Evolutionary conservation across 495 filamentous ascomycete genomes (phyloP), one percentile per base, ranked within the genome.

Genomic region (Aspergillus funiculosus): DNA sequence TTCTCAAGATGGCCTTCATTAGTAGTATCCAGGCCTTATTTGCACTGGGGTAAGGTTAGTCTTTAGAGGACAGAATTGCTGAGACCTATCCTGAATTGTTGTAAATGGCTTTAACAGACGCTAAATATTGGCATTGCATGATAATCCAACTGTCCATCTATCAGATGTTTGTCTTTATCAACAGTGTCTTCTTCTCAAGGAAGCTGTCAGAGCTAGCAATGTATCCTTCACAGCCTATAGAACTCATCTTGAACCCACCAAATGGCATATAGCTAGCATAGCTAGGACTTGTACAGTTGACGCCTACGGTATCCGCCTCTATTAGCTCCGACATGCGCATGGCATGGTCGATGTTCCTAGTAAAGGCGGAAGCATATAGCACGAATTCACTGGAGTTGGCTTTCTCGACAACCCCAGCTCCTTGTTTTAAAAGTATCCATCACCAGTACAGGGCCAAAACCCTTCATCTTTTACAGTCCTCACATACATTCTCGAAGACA

Each of bases 171-270:
- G 49, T 52, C 43, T 56, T 57, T 14, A 66, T 62, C 43, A 69
- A 35, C 29, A 72, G 62, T 26, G 66, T 64, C 60, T 79, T 77
- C 0, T 59, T 69, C 61, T 78, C 71, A 28, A 78, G 47, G 45
- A 68, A 77, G 30, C 66, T 70, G 22, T 73, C 62, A 52, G 77
- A 58, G 43, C 69, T 72, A 50, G 70, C 58, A 48, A 65, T 17
- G 54, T 46, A 32, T 30, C 53, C 38, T 68, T 92, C 86, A 17
- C 88, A 67, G 2, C 89, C 89, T 57, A 86, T 85, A n/a, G 89
- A 91, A 60, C 82, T 87, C 76, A 90, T 85, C 72, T 95, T 95
- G 38, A 89, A 85, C 1, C 91, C 90, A 22, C 90, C 90, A 67
- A 94, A 92, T 10, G 87, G 86, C 35, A 87, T 75, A 46, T 75